phyloP scores from a whole-genome alignment of 1,139 yeast genomes.

The Yamadazyma jaroonii region DNA sequence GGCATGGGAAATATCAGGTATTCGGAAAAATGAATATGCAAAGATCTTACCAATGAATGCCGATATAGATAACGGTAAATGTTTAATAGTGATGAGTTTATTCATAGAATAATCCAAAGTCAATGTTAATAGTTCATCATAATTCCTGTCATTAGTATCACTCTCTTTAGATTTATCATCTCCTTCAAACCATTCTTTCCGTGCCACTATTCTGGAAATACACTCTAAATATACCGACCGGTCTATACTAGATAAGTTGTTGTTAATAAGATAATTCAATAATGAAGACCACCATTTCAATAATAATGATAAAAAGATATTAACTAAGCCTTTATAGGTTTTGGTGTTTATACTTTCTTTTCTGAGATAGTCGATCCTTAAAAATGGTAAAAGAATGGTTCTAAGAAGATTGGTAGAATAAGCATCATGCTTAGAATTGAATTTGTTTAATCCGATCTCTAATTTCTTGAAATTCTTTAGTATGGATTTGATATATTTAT shows the following conservation, averaged over 20 bases:
- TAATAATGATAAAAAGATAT: conserved; percentile 39
- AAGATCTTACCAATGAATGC: conserved; percentile 83
- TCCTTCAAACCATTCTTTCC: conserved; percentile 58
- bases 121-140: conserved; percentile 36
- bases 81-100: conserved; percentile 50
- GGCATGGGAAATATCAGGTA: conserved; percentile 63
- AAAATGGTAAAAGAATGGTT: conserved; percentile 62
- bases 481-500: conserved; percentile 27
- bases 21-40: conserved; percentile 60
- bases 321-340: conserved; percentile 32
- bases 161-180: neutral
- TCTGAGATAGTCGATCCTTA: conserved; percentile 39
- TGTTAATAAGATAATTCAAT: conserved; percentile 37
- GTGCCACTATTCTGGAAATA: conserved; percentile 60
- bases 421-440: conserved; percentile 50
- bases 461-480: conserved; percentile 41
- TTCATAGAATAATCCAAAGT: conserved; percentile 59
- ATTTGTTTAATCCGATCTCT: conserved; percentile 46
- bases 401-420: conserved; percentile 66
- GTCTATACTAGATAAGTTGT: conserved; percentile 35
- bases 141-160: conserved; percentile 14
- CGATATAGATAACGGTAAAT: conserved; percentile 54
- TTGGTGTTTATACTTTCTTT: conserved; percentile 15
- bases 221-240: conserved; percentile 73
- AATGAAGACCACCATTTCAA: conserved; percentile 68